Evolutionary conservation across 2,329 filamentous ascomycete species (phyloP).

Genomic region (Fusarium sp.): DNA sequence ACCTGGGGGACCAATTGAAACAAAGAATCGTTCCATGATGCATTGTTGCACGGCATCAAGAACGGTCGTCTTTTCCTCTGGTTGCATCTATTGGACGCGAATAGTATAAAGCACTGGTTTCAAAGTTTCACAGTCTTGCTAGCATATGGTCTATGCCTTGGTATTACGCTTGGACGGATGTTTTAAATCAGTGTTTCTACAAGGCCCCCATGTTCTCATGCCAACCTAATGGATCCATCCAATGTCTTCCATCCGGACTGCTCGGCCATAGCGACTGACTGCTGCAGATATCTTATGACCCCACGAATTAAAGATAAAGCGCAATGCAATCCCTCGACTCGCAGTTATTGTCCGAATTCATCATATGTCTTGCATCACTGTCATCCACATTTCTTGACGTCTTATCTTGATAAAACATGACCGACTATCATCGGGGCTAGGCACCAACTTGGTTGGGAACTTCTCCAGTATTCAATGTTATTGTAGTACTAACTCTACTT

Average conservation of each 20-base stretch:
- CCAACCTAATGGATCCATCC: not conserved
- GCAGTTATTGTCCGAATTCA: conserved; percentile 7
- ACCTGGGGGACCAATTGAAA: not conserved
- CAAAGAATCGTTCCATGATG: conserved; percentile 25
- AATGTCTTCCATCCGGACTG: conserved; percentile 19
- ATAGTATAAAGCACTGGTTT: conserved; percentile 13
- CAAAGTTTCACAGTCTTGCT: conserved; percentile 21
- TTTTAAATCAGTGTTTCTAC: conserved; percentile 38
- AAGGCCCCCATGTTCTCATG: conserved; percentile 32
- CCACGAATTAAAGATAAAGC: conserved; percentile 23
- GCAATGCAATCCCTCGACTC: conserved; percentile 15
- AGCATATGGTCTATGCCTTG: conserved; percentile 14
- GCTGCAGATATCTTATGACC: conserved; percentile 5
- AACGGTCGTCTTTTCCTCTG: conserved; percentile 7
- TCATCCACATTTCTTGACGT: not conserved
- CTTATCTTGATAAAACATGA: conserved; percentile 16
- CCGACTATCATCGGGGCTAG: conserved; percentile 39
- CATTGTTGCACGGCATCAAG: conserved; percentile 26
- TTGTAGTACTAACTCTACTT: not conserved
- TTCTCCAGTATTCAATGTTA: conserved; percentile 1
- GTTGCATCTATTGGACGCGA: conserved; percentile 12
- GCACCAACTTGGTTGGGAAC: conserved; percentile 23
- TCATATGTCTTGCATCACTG: conserved; percentile 16
- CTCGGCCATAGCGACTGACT: conserved; percentile 18
- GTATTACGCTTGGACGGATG: conserved; percentile 21